Percentiles rank a stretch among this genome's conserved stretches.
phyloP scores from a whole-genome alignment of 2,329 filamentous ascomycete genomes.

The Aspergillus pseudotamarii region DNA sequence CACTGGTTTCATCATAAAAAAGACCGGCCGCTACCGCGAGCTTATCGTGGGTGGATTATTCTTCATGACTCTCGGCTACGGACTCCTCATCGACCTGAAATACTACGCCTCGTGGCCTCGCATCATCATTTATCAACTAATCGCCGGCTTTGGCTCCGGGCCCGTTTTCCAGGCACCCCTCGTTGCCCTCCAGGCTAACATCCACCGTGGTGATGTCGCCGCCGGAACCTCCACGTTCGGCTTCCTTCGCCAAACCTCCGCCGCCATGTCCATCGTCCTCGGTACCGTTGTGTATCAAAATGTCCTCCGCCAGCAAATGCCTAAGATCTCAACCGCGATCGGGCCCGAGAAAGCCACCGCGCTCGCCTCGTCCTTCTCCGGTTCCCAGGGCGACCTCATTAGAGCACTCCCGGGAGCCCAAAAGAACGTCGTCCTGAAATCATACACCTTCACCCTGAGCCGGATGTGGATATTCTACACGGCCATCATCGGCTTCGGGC shows the following conservation, averaged over 20 bases:
- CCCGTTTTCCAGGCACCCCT: constrained; percentile 66
- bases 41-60: constrained; percentile 62
- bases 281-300: constrained; percentile 55
- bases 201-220: constrained; percentile 63
- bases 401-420: constrained; percentile 36
- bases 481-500: constrained; percentile 36
- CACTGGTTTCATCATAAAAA: constrained; percentile 71
- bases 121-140: constrained; percentile 58
- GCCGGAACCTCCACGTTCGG: constrained; percentile 64
- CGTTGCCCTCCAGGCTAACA: constrained; percentile 65
- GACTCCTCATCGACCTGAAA: constrained; percentile 63
- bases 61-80: constrained; percentile 66
- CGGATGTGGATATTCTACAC: constrained; percentile 57
- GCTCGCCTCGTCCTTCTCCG: constrained; percentile 38
- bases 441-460: constrained; percentile 47
- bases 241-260: constrained; percentile 62
- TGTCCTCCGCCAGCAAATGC: constrained; percentile 36
- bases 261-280: constrained; percentile 61
- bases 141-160: constrained; percentile 63
- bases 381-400: constrained; percentile 38
- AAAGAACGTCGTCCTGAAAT: constrained; percentile 40
- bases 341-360: constrained; percentile 30
- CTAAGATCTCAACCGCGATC: constrained; percentile 31
- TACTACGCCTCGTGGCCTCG: constrained; percentile 56
- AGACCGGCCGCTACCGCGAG: constrained; percentile 67